Evolutionary conservation across 108 stramenopile genomes (phyloP), one percentile per base, ranked within the genome.

Genomic region (Pelagomonas calceolata): DNA sequence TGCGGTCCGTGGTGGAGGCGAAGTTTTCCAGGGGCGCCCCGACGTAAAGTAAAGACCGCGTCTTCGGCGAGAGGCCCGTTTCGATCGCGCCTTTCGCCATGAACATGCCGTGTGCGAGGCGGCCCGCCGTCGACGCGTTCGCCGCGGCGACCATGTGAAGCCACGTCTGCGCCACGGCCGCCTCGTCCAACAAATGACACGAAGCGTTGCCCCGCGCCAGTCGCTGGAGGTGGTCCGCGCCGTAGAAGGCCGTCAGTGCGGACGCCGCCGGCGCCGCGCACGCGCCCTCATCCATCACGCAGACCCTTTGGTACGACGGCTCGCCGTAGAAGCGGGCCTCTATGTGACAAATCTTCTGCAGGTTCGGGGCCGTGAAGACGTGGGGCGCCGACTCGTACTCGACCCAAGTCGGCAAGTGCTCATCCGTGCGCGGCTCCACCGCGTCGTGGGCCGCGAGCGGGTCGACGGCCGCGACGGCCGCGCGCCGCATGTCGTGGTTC

Each of bases 321-420:
- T 68, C 9, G 14, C 37, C 15, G n/a, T 46, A 31, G 21, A 74
- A 29, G 29, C 17, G 30, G 36, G 73, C 16, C 33, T 74, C 73
- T 46, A 68, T 69, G 34, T 60, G 36, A n/a, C 73, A 74, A 26
- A 74, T 68, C 30, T 51, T 69, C 35, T 60, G 66, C 45, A 74
- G 36, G 30, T 35, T 36, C 39, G 17, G 26, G 14, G 73, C 29
- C 32, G 73, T 74, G 36, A 43, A 36, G 36, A 74, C 67, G 46
- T 35, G 36, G 64, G 44, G 12, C 30, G 29, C 21, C 36, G 12
- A 4, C 30, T 36, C 21, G 21, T 60, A 31, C 51, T 36, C 35
- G 39, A 34, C 21, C 70, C 60, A 70, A 21, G 60, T 70, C 51
- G 34, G 26, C 32, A 63, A 31, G 26, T 39, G 21, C 64, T 63